phyloP scores from a whole-genome alignment of 2,329 filamentous ascomycete species.

The Trichoderma sp. region DNA sequence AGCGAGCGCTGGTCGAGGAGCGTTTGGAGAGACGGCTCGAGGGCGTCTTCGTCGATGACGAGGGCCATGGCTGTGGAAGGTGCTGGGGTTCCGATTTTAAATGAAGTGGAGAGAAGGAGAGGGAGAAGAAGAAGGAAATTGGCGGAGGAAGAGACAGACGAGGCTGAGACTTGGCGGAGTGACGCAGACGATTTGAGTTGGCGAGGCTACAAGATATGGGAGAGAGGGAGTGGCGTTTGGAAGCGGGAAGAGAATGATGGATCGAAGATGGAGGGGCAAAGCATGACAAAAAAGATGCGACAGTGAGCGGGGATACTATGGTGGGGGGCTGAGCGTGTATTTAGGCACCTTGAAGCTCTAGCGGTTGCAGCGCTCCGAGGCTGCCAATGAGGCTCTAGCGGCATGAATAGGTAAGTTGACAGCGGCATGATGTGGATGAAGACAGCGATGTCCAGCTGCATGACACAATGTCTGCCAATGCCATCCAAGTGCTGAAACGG shows the following conservation, averaged over 20 bases:
- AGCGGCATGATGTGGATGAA: not conserved
- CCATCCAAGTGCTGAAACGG: not conserved
- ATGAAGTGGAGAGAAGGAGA: not conserved
- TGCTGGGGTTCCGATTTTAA: not conserved
- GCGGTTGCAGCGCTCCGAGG: not conserved
- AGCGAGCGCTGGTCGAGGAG: constrained; percentile 94
- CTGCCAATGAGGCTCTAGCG: not conserved
- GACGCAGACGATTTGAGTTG: constrained; percentile 14
- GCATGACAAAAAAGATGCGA: constrained; percentile 22
- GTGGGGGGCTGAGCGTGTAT: not conserved
- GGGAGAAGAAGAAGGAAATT: not conserved
- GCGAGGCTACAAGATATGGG: constrained; percentile 9
- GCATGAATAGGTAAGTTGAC: not conserved
- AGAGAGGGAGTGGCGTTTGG: constrained; percentile 8
- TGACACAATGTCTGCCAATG: not conserved
- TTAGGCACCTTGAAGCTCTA: not conserved
- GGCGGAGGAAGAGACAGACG: not conserved
- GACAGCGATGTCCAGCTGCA: not conserved
- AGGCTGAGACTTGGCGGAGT: constrained; percentile 7
- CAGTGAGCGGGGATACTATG: not conserved
- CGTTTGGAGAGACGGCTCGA: constrained; percentile 91
- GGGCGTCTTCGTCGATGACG: constrained; percentile 64
- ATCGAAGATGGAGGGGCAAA: constrained; percentile 31
- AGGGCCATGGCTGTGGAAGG: constrained; percentile 43
- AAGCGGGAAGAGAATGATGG: not conserved